A percentile compares a stretch with the other conserved stretches of the same genome.
phyloP scores from a whole-genome alignment of 257 asterid genomes.

The Fraxinus excelsior region DNA sequence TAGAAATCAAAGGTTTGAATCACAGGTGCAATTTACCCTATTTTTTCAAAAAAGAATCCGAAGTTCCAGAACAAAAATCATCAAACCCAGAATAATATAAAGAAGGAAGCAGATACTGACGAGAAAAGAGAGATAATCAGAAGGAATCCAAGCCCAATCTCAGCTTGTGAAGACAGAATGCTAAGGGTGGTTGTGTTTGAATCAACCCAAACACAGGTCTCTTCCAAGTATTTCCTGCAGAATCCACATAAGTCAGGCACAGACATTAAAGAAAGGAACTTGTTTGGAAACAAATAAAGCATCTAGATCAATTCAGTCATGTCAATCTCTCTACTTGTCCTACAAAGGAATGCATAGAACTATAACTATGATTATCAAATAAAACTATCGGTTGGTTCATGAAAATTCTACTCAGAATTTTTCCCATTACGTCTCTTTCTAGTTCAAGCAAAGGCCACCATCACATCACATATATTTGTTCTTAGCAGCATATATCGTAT shows the following conservation, averaged over 20 bases:
- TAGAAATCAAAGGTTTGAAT: too few species aligned
- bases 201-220: conserved; percentile 92
- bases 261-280: neutral
- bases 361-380: neutral
- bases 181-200: conserved; percentile 76
- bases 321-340: neutral
- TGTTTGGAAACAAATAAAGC: neutral
- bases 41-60: neutral
- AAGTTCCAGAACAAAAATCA: conserved; percentile 1
- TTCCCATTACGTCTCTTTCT: neutral
- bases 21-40: too few species aligned
- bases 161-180: conserved; percentile 87
- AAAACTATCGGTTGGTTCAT: neutral
- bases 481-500: neutral
- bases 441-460: neutral
- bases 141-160: conserved; percentile 84
- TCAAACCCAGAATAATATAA: conserved; percentile 5
- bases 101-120: conserved; percentile 44
- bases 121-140: conserved; percentile 76
- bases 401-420: neutral
- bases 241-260: conserved; percentile 29
- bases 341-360: neutral
- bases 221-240: conserved; percentile 91
- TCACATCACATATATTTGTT: neutral
- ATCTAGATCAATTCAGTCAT: neutral